phyloP scores from a whole-genome alignment of 345 rosid genomes.

The Sisymbrium altissimum region DNA sequence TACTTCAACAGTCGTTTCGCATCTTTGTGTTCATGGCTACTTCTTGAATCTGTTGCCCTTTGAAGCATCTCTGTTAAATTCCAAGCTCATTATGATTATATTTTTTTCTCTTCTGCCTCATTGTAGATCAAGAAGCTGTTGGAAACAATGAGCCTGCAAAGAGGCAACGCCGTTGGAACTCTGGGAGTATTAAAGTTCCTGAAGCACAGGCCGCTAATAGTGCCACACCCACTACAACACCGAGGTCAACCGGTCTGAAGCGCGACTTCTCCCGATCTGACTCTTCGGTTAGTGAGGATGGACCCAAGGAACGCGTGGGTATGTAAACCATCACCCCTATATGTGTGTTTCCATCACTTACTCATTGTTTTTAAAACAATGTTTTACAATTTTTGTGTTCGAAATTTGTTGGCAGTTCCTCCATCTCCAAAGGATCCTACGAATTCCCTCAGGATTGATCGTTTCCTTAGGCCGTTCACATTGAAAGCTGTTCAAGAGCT shows the following conservation, averaged over 20 bases:
- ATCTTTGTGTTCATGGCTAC: not conserved
- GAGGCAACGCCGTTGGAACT: slow-evolving; percentile 88
- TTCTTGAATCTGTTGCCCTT: not conserved
- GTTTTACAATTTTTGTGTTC: slow-evolving; percentile 3
- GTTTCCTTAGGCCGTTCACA: slow-evolving; percentile 91
- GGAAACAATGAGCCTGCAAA: slow-evolving; percentile 67
- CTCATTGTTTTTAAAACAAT: not conserved
- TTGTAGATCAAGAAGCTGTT: slow-evolving; percentile 65
- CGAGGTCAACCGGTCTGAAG: slow-evolving; percentile 50
- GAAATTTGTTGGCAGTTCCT: slow-evolving; percentile 57
- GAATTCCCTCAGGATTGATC: slow-evolving; percentile 80
- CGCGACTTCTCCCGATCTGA: slow-evolving; percentile 65
- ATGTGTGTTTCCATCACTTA: slow-evolving; percentile 14
- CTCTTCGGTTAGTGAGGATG: slow-evolving; percentile 58
- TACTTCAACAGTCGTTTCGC: not conserved
- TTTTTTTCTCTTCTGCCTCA: not conserved
- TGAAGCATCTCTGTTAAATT: not conserved
- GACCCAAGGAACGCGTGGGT: slow-evolving; percentile 87
- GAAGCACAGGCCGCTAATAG: slow-evolving; percentile 52
- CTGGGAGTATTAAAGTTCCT: slow-evolving; percentile 58
- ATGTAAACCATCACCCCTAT: slow-evolving; percentile 31
- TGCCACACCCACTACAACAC: slow-evolving; percentile 49
- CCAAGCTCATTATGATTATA: not conserved
- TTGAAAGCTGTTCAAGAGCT: slow-evolving; percentile 97
- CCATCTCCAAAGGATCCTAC: slow-evolving; percentile 78